Base-by-base conservation (phyloP, 2,329 filamentous ascomycete genomes). In the Arthrobotrys iridis region DNA sequence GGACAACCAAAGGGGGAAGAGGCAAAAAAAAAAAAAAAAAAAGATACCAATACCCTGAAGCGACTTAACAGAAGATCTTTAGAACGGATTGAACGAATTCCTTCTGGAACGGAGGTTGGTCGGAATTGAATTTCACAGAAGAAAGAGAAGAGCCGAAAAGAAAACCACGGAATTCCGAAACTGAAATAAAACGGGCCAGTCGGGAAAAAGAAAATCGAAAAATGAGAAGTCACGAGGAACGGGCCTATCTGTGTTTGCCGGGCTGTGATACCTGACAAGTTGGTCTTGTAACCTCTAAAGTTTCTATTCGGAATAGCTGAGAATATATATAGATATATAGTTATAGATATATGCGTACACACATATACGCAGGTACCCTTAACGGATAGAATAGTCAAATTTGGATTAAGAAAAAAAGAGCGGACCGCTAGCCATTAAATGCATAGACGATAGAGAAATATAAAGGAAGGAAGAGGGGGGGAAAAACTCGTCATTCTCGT, bases 81-180 rank as follows among this genome's bases (percentile, higher is more conserved):
- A n/a, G n/a, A n/a, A n/a, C n/a, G n/a, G n/a, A 30, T 2, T 43
- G 28, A 40, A 26, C 26, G n/a, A n/a, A n/a, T n/a, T n/a, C n/a
- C n/a, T n/a, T n/a, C n/a, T n/a, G n/a, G n/a, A n/a, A 52, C 20
- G 20, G 6, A 46, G 26, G 13, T 11, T 5, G 26, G 46, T 13
- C n/a, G 46, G 26, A 30, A 10, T 4, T 11, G 5, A 15, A 52
- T 15, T 15, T n/a, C 4, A 30, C 4, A 52, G 8, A 52, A 28
- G n/a, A 52, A 33, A 33, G 15, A 55, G 37, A 55, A 22, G 50
- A n/a, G 15, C 50, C 50, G 50, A n/a, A 30, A 33, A 50, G 20
- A 30, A 30, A 50, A 28, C 37, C 50, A 55, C 50, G 50, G 30
- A 55, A n/a, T 55, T 40, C 50, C 50, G 50, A 55, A 55, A 55